Evolutionary conservation across 257 asterid genomes (phyloP).

Genomic region (Linderniella brevidens): DNA sequence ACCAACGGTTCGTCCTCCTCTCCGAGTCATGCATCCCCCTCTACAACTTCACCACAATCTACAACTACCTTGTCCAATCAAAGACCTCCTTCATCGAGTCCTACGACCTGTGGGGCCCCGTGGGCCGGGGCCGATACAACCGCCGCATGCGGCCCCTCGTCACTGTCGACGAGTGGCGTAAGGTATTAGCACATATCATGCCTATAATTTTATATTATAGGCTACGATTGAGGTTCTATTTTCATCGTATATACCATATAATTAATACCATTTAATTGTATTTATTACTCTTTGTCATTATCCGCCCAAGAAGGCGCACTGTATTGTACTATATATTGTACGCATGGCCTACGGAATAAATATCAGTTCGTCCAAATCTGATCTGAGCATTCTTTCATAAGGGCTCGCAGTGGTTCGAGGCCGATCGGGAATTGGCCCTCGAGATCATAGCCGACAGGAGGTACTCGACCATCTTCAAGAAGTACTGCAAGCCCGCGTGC

Average conservation of each 20-base stretch:
- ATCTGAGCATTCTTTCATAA: too few relatives aligned
- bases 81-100: conserved; percentile 33
- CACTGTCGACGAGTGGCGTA: conserved; percentile 38
- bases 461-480: conserved; percentile 29
- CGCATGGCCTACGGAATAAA: too few relatives aligned
- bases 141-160: conserved; percentile 41
- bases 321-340: too few relatives aligned
- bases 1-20: conserved; percentile 35
- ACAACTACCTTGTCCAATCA: conserved; percentile 27
- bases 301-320: too few relatives aligned
- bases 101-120: conserved; percentile 41
- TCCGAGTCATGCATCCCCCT: conserved; percentile 61
- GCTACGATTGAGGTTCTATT: too few relatives aligned
- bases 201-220: too few relatives aligned
- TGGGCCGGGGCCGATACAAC: conserved; percentile 54
- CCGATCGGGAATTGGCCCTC: conserved; percentile 36
- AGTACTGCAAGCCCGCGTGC: conserved; percentile 43
- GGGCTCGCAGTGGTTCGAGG: conserved; percentile 61
- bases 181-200: too few relatives aligned
- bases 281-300: too few relatives aligned
- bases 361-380: too few relatives aligned
- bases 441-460: conserved; percentile 24
- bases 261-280: too few relatives aligned
- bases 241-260: too few relatives aligned
- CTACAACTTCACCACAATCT: conserved; percentile 27